Evolutionary conservation across 179 eudicot species (phyloP).

Genomic region (Corrigiola litoralis): DNA sequence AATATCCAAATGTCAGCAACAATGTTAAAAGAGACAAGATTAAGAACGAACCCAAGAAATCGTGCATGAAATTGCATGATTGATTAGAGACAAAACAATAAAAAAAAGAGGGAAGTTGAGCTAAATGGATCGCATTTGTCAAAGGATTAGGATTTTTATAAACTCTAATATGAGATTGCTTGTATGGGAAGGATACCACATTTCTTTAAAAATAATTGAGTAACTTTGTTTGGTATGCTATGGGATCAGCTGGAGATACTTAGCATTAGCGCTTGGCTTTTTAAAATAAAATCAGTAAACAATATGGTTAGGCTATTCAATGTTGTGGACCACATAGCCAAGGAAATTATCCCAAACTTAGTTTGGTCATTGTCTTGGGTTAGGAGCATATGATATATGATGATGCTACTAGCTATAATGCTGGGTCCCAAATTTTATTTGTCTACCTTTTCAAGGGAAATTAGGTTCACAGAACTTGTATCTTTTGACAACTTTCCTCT

Average conservation of each 20-base stretch:
- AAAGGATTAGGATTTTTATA: conserved; percentile 21
- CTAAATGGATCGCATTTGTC: conserved; percentile 26
- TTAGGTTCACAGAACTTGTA: conserved; percentile 35
- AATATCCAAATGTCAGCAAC: conserved; percentile 18
- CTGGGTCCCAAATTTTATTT: conserved; percentile 17
- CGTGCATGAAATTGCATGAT: conserved; percentile 24
- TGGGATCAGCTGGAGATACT: neutral
- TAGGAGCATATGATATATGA: conserved; percentile 19
- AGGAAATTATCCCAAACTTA: conserved; percentile 27
- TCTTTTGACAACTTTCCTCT: conserved; percentile 28
- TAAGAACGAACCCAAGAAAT: neutral
- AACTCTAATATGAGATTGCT: conserved; percentile 16
- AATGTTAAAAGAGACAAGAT: conserved; percentile 1
- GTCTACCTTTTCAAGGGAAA: conserved; percentile 31
- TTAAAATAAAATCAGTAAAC: neutral
- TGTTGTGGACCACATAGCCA: conserved; percentile 23
- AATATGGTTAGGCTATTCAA: conserved; percentile 23
- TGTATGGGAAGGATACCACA: conserved; percentile 20
- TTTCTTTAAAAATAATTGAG: neutral
- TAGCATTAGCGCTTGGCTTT: neutral
- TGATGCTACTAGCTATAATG: conserved; percentile 17
- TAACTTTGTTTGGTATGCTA: neutral
- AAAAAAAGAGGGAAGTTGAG: conserved; percentile 15
- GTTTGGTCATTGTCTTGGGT: conserved; percentile 28
- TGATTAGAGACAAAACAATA: neutral